Evolutionary conservation across 1,139 yeast species (phyloP), one percentile per base, ranked within the genome.

Genomic region (Zygosaccharomyces pseudobailii): DNA sequence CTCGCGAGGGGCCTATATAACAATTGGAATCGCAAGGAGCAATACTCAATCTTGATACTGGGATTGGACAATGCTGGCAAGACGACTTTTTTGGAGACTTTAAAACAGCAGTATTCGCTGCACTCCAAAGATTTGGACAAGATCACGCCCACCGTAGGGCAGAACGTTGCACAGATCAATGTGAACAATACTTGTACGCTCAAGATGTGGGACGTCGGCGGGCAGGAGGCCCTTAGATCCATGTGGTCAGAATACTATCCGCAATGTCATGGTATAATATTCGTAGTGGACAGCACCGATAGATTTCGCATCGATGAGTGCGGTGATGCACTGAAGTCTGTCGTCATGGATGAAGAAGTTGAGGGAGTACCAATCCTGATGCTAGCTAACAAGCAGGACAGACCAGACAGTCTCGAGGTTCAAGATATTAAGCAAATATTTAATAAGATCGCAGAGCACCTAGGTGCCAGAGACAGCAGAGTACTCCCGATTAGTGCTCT

Each of bases 61-160:
- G 98, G 98, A 17, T 76, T 92, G 40, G 97, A 92, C 67, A 89
- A 90, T 71, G 96, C 97, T 0, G 98, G 98, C 3, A 92, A 92
- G 65, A 90, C 97, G 17, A 86, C 95, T 0, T 78, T 86, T 54
- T 66, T 87, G 33, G 90, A 84, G 61, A 75, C 79, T 50, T 65
- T 82, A 33, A 84, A 83, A 59, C 71, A 74, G 32, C 65, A 73
- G 46, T 81, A 76, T 56, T 69, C 71, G 8, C 68, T 75, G 36
- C 52, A 51, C 13, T 59, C 65, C 10, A 64, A 63, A 45, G 52
- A 57, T 20, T 53, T 64, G 21, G 74, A 72, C 28, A 69, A 79
- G 44, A 81, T 82, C 24, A 69, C 78, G 27, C 88, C 90, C 1
- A 84, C 90, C 0, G 84, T 84, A 20, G 90, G 90, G 2, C 94